Conservation (phyloP, 129 eudicot species). For the Mikania micrantha region DNA sequence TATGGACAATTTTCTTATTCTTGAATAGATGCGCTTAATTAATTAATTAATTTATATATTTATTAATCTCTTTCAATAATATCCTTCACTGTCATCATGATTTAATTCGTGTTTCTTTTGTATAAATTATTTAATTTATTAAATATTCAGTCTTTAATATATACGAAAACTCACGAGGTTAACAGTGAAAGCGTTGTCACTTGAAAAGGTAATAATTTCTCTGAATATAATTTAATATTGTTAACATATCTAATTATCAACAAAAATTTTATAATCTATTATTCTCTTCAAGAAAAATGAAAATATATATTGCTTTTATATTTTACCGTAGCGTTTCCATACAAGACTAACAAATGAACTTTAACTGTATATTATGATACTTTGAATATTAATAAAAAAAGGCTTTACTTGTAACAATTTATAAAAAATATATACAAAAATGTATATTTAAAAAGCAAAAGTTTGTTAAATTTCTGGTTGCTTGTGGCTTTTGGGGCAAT, state of each 20-base stretch:
- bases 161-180: not conserved
- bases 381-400: too few relatives aligned
- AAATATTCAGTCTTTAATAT: not conserved
- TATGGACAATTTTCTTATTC: constrained; percentile 31
- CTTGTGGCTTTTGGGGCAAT: constrained; percentile 10
- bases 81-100: constrained; percentile 21
- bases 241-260: not conserved
- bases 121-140: not conserved
- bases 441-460: not conserved
- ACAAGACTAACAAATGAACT: too few relatives aligned
- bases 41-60: too few relatives aligned
- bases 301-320: not conserved
- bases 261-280: not conserved
- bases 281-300: not conserved
- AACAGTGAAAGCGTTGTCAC: constrained; percentile 9
- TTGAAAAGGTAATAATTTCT: constrained; percentile 7
- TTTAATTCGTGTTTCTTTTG: constrained; percentile 1
- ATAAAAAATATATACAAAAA: not conserved
- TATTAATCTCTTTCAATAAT: constrained; percentile 6
- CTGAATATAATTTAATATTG: not conserved
- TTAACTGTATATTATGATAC: too few relatives aligned
- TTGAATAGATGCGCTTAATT: constrained; percentile 13
- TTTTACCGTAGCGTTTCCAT: not conserved
- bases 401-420: too few relatives aligned
- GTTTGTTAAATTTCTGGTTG: not conserved